Percentiles rank a stretch among this genome's conserved stretches.
phyloP scores from a whole-genome alignment of 2,329 filamentous ascomycete genomes.

The Pseudogymnoascus sp. region DNA sequence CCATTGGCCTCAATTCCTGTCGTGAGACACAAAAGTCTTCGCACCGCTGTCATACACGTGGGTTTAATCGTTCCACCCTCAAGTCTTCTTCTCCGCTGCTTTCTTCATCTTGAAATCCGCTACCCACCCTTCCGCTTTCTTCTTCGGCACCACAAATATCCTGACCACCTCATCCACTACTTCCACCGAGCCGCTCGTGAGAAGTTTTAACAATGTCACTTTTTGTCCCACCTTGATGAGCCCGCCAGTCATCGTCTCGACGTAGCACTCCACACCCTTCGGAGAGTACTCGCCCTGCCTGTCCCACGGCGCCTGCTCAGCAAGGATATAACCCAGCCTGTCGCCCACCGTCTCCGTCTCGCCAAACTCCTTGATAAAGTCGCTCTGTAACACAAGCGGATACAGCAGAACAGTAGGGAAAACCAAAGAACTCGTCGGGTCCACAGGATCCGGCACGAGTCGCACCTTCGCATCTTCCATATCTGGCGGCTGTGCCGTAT shows the following conservation, averaged over 20 bases:
- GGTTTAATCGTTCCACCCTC: not conserved
- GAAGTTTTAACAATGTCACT: constrained; percentile 64
- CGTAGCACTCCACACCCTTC: constrained; percentile 71
- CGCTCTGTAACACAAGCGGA: constrained; percentile 70
- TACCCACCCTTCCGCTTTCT: constrained; percentile 66
- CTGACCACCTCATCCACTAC: constrained; percentile 78
- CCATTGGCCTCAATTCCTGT: not conserved
- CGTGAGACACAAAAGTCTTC: not conserved
- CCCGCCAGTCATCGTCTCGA: constrained; percentile 73
- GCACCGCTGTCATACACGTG: not conserved
- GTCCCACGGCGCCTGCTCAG: constrained; percentile 75
- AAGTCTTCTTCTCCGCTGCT: constrained; percentile 36
- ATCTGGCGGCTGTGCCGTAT: constrained; percentile 67
- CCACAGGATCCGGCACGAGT: constrained; percentile 64
- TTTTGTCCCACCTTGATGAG: constrained; percentile 88
- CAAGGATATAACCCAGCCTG: constrained; percentile 75
- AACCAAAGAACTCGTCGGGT: constrained; percentile 61
- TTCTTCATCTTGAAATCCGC: constrained; percentile 75
- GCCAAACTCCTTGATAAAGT: constrained; percentile 82
- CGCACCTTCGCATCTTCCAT: constrained; percentile 74
- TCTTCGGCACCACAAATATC: constrained; percentile 73
- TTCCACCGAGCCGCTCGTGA: constrained; percentile 71
- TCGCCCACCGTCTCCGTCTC: constrained; percentile 69
- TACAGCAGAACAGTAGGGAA: constrained; percentile 84
- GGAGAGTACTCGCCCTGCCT: constrained; percentile 54